Base-by-base conservation (phyloP, 108 stramenopile genomes). In the Fragilariopsis cylindrus region DNA sequence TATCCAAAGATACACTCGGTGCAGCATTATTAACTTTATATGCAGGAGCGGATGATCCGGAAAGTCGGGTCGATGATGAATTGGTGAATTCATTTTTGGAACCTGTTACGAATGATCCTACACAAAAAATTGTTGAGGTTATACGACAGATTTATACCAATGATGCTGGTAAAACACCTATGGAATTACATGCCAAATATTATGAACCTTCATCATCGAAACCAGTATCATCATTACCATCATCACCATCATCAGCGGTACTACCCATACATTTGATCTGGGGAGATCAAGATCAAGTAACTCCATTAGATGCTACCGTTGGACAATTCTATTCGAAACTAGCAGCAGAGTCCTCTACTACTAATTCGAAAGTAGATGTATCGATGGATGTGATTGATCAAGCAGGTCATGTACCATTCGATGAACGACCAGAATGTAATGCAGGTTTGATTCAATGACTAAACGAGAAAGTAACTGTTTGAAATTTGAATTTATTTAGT, bases 91-190 rank as follows among this genome's bases (percentile, higher is more conserved):
- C 84, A 15, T 89, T 89, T 65, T 83, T 83, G 49, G 72, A 78
- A 45, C 88, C 88, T 7, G 88, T 84, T 7, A 77, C 81, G 48
- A 46, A 78, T 44, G 57, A 50, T 11, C 78, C 65, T n/a, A 79
- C 84, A 5, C 73, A 72, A 19, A 67, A 64, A 5, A 45, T 65
- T 19, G 84, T 86, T 7, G 85, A 88, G 48, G 84, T 85, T 12
- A 68, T 89, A 45, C 74, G 79, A 48, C 88, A 89, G 74, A 87
- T 89, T 15, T 89, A 86, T 40, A 83, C 82, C 18, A 89, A 89
- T 56, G 86, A 87, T 78, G 68, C 88, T 9, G 88, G 88, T 4
- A 50, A 77, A 43, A 85, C 84, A 13, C 88, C 88, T 6, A 87
- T 85, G 83, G 86, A 89, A 54, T 69, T 83, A 16, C 84, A 87